Evolutionary conservation across 208 protist species (phyloP).

Genomic region (Trypanosoma vivax): DNA sequence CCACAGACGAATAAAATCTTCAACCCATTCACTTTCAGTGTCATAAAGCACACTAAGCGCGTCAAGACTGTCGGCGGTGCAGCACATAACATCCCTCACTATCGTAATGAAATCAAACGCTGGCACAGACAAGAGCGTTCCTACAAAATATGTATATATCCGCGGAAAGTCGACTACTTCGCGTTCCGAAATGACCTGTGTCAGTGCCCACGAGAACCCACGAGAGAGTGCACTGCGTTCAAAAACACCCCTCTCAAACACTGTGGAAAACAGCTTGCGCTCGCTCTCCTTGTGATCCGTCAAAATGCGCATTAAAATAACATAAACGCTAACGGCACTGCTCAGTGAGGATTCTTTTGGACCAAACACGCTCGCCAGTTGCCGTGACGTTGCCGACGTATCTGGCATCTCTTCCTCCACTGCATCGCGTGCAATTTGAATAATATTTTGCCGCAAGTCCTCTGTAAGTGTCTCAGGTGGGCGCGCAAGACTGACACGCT

Average conservation of each 20-base stretch:
- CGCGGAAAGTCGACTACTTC: conserved; percentile 64
- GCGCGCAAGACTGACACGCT: conserved; percentile 49
- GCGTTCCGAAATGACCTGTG: conserved; percentile 46
- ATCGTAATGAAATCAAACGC: conserved; percentile 45
- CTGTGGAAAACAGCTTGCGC: conserved; percentile 29
- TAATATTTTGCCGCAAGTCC: conserved; percentile 36
- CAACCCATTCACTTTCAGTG: conserved; percentile 55
- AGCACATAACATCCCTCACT: conserved; percentile 60
- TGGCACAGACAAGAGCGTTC: conserved; percentile 28
- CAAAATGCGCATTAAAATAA: conserved; percentile 44
- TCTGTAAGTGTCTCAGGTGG: conserved; percentile 58
- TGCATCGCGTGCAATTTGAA: conserved; percentile 56
- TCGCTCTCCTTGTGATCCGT: conserved; percentile 43
- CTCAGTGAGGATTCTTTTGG: conserved; percentile 34
- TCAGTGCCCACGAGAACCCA: conserved; percentile 77
- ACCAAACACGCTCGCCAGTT: conserved; percentile 29
- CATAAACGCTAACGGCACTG: conserved; percentile 59
- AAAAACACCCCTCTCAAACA: conserved; percentile 40
- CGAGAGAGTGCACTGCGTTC: conserved; percentile 48
- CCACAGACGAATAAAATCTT: conserved; percentile 77
- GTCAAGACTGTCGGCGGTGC: conserved; percentile 82
- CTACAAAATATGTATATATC: conserved; percentile 58
- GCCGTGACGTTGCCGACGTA: conserved; percentile 29
- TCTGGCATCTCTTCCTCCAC: conserved; percentile 23
- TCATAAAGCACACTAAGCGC: conserved; percentile 38